Percentiles rank a stretch among this genome's conserved stretches.
Conservation (phyloP, 73 alveolate species). For the Blepharisma japonicum region DNA sequence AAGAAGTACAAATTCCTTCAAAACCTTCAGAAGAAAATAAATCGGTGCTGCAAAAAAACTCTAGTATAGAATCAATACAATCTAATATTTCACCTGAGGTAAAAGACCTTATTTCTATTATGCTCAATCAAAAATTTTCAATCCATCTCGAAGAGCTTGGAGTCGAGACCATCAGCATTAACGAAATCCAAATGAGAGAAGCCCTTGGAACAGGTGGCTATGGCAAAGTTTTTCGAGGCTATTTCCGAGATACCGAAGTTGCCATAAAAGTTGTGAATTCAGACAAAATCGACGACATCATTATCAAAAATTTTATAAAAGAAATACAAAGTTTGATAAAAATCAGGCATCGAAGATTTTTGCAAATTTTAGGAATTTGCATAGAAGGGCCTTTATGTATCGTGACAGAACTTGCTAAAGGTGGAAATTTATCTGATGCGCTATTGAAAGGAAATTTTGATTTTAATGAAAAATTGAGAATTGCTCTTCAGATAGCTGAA, state of each 20-base stretch:
- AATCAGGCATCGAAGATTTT: constrained; percentile 20
- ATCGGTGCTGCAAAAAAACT: not conserved
- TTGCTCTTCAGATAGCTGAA: constrained; percentile 26
- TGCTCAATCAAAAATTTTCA: not conserved
- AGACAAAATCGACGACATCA: not conserved
- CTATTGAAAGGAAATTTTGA: not conserved
- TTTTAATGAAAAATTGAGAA: not conserved
- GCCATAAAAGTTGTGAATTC: constrained; percentile 20
- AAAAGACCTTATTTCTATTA: not conserved
- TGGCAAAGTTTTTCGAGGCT: constrained; percentile 27
- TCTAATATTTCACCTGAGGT: not conserved
- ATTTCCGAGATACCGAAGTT: constrained; percentile 29
- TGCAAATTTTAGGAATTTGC: constrained; percentile 20
- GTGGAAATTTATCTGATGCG: constrained; percentile 25
- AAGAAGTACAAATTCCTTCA: not conserved
- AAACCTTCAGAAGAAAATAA: not conserved
- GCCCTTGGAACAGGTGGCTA: constrained; percentile 26
- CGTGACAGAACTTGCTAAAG: constrained; percentile 30
- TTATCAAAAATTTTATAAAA: constrained; percentile 8
- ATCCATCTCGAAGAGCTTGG: constrained; percentile 8
- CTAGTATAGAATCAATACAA: not conserved
- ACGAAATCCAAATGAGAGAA: not conserved
- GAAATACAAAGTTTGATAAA: constrained; percentile 29
- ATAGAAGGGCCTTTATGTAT: constrained; percentile 30
- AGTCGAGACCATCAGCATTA: not conserved